A percentile compares a stretch with the other conserved stretches of the same genome.
phyloP scores from a whole-genome alignment of 345 rosid genomes.

The Citrus sinensis region DNA sequence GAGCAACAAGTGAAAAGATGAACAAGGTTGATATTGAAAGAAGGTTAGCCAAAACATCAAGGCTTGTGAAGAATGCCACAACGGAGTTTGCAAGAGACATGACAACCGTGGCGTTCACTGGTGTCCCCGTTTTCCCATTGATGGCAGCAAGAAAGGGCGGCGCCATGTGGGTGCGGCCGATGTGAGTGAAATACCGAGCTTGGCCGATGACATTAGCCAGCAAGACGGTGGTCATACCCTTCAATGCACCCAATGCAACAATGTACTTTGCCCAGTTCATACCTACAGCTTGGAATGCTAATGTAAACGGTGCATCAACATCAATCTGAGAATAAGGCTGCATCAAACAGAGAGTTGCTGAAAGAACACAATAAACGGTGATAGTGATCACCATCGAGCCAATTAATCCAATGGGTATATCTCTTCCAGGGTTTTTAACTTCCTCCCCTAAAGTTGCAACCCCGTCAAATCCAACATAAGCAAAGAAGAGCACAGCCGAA shows the following conservation, averaged over 20 bases:
- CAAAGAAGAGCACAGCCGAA: constrained; percentile 60
- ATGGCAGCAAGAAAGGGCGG: constrained; percentile 55
- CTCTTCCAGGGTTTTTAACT: constrained; percentile 55
- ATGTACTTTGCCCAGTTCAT: constrained; percentile 62
- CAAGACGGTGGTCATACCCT: constrained; percentile 67
- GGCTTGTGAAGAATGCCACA: constrained; percentile 52
- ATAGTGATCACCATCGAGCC: constrained; percentile 54
- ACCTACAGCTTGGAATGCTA: constrained; percentile 54
- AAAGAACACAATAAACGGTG: constrained; percentile 40
- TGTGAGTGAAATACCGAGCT: constrained; percentile 64
- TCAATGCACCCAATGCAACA: constrained; percentile 61
- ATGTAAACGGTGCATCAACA: constrained; percentile 51
- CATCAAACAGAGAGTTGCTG: constrained; percentile 47
- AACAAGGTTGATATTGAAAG: constrained; percentile 58
- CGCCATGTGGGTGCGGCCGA: constrained; percentile 64
- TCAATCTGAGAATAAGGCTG: constrained; percentile 46
- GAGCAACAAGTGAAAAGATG: constrained; percentile 50
- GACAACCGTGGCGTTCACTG: constrained; percentile 46
- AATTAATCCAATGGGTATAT: constrained; percentile 58
- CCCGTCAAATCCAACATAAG: constrained; percentile 61
- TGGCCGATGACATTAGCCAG: constrained; percentile 52
- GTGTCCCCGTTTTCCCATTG: constrained; percentile 52
- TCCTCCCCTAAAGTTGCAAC: constrained; percentile 70
- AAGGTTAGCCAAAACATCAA: constrained; percentile 51
- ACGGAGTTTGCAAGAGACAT: constrained; percentile 45